Conservation (phyloP, 2,329 filamentous ascomycete genomes). For the Clonostachys sp. region DNA sequence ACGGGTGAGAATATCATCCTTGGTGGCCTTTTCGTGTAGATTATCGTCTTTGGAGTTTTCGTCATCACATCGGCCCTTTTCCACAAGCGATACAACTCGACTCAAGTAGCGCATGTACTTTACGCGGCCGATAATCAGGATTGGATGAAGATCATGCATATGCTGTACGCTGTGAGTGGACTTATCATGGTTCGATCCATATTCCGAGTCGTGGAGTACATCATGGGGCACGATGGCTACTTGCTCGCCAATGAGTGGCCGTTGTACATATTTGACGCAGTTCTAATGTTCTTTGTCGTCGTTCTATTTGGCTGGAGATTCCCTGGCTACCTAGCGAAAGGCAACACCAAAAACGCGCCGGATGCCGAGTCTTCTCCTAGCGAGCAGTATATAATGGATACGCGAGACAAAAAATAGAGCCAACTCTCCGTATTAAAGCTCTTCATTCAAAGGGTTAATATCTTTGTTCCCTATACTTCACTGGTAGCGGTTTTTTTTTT, state of each 20-base stretch:
- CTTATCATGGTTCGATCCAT: constrained; percentile 35
- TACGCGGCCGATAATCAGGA: constrained; percentile 7
- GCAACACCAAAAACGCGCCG: too few species aligned
- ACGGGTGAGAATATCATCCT: constrained; percentile 42
- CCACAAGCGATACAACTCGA: constrained; percentile 19
- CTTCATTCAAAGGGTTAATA: too few species aligned
- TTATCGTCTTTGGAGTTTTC: constrained; percentile 49
- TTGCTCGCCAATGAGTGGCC: constrained; percentile 28
- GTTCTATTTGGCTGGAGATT: constrained; percentile 7
- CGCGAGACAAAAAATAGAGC: too few species aligned
- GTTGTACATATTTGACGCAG: constrained; percentile 32
- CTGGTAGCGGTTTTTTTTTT: too few species aligned
- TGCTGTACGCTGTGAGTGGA: constrained; percentile 26
- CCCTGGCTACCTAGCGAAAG: neutral
- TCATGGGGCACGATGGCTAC: constrained; percentile 28
- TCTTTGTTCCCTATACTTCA: too few species aligned
- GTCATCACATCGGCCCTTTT: constrained; percentile 37
- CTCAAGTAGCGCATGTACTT: constrained; percentile 4
- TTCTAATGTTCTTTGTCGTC: constrained; percentile 26
- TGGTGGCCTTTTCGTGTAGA: constrained; percentile 48
- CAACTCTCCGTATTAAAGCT: too few species aligned
- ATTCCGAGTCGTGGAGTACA: constrained; percentile 41
- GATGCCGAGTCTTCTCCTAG: too few species aligned
- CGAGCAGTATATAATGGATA: too few species aligned
- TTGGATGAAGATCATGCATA: constrained; percentile 24